Base-by-base conservation (phyloP, 306 rosid species). In the Lathyrus oleraceus region DNA sequence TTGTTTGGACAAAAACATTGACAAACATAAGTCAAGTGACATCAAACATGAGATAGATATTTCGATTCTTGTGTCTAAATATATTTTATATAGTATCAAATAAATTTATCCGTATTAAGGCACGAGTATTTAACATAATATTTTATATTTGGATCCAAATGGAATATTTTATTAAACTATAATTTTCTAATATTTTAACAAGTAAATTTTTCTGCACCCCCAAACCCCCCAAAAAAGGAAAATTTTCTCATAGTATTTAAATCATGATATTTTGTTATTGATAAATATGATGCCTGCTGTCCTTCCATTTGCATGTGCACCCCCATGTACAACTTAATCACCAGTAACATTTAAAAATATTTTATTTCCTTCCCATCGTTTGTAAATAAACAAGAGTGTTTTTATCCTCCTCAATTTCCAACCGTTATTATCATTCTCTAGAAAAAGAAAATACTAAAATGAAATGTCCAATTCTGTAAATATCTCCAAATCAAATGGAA, bases 401-500 rank as follows among this genome's bases (percentile, higher is more conserved):
- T 57, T 27, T 39, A 21, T 13, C 23, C 12, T 71, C 16, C 7
- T 11, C 40, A 51, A 39, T 32, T 54, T 77, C 28, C 74, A 45
- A 60, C 78, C 82, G 78, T 78, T 78, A 47, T n/a, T 44, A 61
- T 71, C 12, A 47, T 57, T 65, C 39, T 52, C 39, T 38, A 4
- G 48, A 28, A 0, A 30, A 35, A 35, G 1, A 23, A 25, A 51
- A 19, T 20, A 53, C 21, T 67, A 43, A 65, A 44, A 53, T 9
- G 36, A 23, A 4, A 72, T 4, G 38, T 49, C 57, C 71, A 17
- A 12, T 25, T 67, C 0, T 61, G 72, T 54, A 76, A 76, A 66
- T 71, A 42, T 53, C 21, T 38, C 56, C 8, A 70, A 73, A 65
- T 39, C 39, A 43, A 70, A 51, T 75, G 67, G 3, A 21, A 53